A percentile compares a stretch with the other conserved stretches of the same genome.
These are phyloP conservation scores for Ehretia macrophylla DNA, from an alignment of 257 asterid genomes.

Conservation along the genomic window DNA sequence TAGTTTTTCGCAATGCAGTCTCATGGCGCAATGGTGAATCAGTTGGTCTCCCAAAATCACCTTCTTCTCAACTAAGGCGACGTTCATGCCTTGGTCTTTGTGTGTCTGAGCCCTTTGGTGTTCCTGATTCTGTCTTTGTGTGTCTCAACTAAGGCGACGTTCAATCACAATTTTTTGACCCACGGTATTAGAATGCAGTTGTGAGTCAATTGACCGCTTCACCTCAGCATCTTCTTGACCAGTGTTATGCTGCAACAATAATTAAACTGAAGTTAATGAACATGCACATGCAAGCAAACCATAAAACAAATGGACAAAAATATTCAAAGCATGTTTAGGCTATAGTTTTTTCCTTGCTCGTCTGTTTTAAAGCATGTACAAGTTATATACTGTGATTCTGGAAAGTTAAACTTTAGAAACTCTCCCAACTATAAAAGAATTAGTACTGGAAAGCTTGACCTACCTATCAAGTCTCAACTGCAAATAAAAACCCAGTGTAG, in stretches of 20 bases:
- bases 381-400: no score
- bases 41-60: constrained; percentile 39
- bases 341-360: no score
- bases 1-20: constrained; percentile 33
- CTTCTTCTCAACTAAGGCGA: constrained; percentile 51
- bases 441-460: no score
- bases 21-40: constrained; percentile 53
- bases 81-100: constrained; percentile 42
- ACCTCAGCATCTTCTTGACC: constrained; percentile 41
- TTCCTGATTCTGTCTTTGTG: constrained; percentile 34
- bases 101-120: constrained; percentile 29
- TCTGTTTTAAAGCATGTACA: no score
- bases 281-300: no score
- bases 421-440: no score
- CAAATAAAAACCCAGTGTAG: no score
- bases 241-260: neutral
- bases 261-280: no score
- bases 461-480: no score
- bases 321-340: no score
- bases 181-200: constrained; percentile 27
- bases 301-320: no score
- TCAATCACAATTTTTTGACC: constrained; percentile 27
- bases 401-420: no score
- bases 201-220: constrained; percentile 35
- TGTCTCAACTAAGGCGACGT: constrained; percentile 24